Conservation (phyloP, 352 stramenopile species). For the Pythium apleroticum region DNA sequence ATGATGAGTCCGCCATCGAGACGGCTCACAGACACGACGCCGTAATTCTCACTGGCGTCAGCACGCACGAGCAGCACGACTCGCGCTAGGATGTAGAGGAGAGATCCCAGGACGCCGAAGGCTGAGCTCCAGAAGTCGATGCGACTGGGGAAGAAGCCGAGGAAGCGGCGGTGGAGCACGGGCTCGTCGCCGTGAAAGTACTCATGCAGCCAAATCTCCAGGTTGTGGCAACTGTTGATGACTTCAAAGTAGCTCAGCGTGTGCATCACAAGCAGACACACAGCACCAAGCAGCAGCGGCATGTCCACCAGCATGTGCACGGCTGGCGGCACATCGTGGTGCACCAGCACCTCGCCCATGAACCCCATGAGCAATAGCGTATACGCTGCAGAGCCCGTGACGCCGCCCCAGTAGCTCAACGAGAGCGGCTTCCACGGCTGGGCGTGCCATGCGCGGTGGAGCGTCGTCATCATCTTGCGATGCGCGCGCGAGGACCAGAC, state of each 20-base stretch:
- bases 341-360: slow-evolving; percentile 53
- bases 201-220: slow-evolving; percentile 85
- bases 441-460: slow-evolving; percentile 72
- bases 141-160: slow-evolving; percentile 77
- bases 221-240: slow-evolving; percentile 88
- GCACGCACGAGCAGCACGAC: slow-evolving; percentile 53
- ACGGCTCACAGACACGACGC: slow-evolving; percentile 70
- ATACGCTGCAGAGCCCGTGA: slow-evolving; percentile 57
- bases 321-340: slow-evolving; percentile 21
- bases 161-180: slow-evolving; percentile 60
- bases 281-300: slow-evolving; percentile 54
- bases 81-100: slow-evolving; percentile 62
- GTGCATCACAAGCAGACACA: slow-evolving; percentile 60
- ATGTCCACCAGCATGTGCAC: slow-evolving; percentile 46
- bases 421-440: slow-evolving; percentile 70
- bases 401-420: slow-evolving; percentile 70
- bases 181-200: slow-evolving; percentile 79
- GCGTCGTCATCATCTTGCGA: slow-evolving; percentile 89
- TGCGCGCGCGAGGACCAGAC: slow-evolving; percentile 85
- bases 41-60: slow-evolving; percentile 60
- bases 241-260: slow-evolving; percentile 81
- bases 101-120: slow-evolving; percentile 58
- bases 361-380: slow-evolving; percentile 60
- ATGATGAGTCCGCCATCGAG: slow-evolving; percentile 65
- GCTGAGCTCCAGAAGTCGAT: slow-evolving; percentile 83